Percentiles rank a stretch among this genome's conserved stretches.
phyloP scores from a whole-genome alignment of 1,139 yeast species.

The Kodamaea sp. region DNA sequence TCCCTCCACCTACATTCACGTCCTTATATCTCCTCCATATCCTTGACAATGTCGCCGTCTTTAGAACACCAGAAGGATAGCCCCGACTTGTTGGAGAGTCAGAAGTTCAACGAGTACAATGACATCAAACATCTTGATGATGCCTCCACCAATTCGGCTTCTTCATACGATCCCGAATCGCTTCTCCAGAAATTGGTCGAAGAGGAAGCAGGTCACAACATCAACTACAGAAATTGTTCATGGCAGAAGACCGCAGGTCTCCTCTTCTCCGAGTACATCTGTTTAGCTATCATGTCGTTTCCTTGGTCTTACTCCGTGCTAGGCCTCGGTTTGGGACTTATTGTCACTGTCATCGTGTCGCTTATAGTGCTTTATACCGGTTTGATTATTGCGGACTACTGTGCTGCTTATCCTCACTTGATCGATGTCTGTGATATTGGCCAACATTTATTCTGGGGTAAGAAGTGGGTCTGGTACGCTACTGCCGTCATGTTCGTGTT shows the following conservation, averaged over 20 bases:
- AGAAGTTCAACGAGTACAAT: slow-evolving; percentile 1
- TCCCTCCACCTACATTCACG: too few species aligned
- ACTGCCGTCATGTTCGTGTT: slow-evolving; percentile 56
- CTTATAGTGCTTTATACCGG: slow-evolving; percentile 57
- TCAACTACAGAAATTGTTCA: slow-evolving; percentile 54
- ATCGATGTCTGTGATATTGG: slow-evolving; percentile 61
- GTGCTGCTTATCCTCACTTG: slow-evolving; percentile 53
- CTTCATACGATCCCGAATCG: slow-evolving; percentile 10
- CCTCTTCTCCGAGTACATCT: slow-evolving; percentile 59
- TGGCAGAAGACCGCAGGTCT: slow-evolving; percentile 62
- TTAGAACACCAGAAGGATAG: slow-evolving; percentile 1
- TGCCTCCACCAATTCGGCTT: slow-evolving; percentile 2
- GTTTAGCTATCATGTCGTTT: slow-evolving; percentile 63
- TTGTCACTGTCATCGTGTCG: slow-evolving; percentile 54
- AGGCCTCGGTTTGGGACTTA: slow-evolving; percentile 59
- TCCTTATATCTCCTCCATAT: too few species aligned
- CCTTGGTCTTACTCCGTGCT: slow-evolving; percentile 65
- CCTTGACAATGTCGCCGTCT: slow-evolving; percentile 7
- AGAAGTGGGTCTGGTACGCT: slow-evolving; percentile 55
- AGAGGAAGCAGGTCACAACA: slow-evolving; percentile 29
- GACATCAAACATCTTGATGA: slow-evolving; percentile 5
- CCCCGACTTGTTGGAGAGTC: slow-evolving; percentile 1
- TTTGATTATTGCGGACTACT: slow-evolving; percentile 52
- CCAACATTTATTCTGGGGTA: slow-evolving; percentile 54
- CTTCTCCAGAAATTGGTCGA: slow-evolving; percentile 11